Evolutionary conservation across 2,329 filamentous ascomycete genomes (phyloP).

Genomic region (Lomentospora prolificans): DNA sequence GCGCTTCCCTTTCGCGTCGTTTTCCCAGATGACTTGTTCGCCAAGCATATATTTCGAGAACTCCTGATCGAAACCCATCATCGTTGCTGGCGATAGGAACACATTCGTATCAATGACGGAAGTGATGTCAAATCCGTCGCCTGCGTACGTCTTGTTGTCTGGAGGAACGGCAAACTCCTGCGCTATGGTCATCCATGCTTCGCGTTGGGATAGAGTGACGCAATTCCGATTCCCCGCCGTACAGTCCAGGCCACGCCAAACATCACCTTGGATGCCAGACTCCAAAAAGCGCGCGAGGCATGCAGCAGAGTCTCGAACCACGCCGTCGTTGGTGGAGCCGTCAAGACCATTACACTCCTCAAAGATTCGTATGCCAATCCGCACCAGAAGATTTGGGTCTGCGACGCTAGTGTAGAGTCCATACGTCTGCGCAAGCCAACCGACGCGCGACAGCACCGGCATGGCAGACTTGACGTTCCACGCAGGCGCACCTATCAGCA

Average conservation of each 20-base stretch:
- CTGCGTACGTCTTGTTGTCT: neutral
- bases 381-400: conserved; percentile 28
- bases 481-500: conserved; percentile 34
- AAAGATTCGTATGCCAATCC: conserved; percentile 24
- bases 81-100: neutral
- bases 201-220: conserved; percentile 27
- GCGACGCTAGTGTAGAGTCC: conserved; percentile 34
- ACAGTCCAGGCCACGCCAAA: neutral
- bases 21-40: conserved; percentile 16
- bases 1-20: conserved; percentile 13
- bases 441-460: conserved; percentile 17
- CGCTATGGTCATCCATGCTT: conserved; percentile 17
- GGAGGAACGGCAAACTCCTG: conserved; percentile 22
- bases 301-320: conserved; percentile 33
- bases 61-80: neutral
- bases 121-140: neutral
- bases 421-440: conserved; percentile 20
- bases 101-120: neutral
- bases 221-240: conserved; percentile 18
- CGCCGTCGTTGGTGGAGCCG: conserved; percentile 33
- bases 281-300: conserved; percentile 23
- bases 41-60: neutral
- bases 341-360: conserved; percentile 42
- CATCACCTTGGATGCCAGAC: neutral
- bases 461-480: conserved; percentile 35